Percentiles rank a stretch among this genome's conserved stretches.
Evolutionary conservation across 2,329 filamentous ascomycete genomes (phyloP).

Genomic region (Ceratocystis destructans): DNA sequence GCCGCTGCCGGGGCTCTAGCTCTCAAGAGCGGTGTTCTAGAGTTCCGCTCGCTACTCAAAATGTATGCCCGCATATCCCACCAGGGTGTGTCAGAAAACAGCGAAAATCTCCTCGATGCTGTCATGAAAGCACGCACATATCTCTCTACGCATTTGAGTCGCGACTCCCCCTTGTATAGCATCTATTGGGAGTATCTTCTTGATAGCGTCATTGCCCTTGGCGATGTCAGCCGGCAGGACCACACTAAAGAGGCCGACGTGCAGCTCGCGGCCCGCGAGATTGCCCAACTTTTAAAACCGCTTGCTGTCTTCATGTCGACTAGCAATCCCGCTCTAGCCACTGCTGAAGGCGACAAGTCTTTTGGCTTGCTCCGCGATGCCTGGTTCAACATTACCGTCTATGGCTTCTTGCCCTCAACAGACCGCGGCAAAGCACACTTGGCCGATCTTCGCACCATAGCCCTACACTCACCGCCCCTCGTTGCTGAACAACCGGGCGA

Average conservation of each 20-base stretch:
- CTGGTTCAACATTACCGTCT: slow-evolving; percentile 96
- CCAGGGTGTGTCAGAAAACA: slow-evolving; percentile 56
- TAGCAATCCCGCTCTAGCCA: slow-evolving; percentile 41
- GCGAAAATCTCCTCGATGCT: slow-evolving; percentile 54
- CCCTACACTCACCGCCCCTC: slow-evolving; percentile 72
- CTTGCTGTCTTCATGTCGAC: slow-evolving; percentile 71
- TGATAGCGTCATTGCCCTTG: slow-evolving; percentile 78
- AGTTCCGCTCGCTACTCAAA: slow-evolving; percentile 77
- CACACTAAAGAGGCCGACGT: slow-evolving; percentile 64
- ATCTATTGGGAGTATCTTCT: slow-evolving; percentile 75
- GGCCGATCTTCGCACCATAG: slow-evolving; percentile 68
- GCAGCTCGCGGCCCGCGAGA: slow-evolving; percentile 71
- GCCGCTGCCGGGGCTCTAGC: slow-evolving; percentile 67
- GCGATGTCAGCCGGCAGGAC: slow-evolving; percentile 64
- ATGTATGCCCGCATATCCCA: slow-evolving; percentile 64
- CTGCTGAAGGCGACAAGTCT: slow-evolving; percentile 46
- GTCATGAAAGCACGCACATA: slow-evolving; percentile 66
- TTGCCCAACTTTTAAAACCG: slow-evolving; percentile 73
- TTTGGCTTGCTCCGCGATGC: slow-evolving; percentile 70
- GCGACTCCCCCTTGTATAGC: slow-evolving; percentile 61
- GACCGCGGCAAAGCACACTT: slow-evolving; percentile 58
- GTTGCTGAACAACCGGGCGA: slow-evolving; percentile 81
- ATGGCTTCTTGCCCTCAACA: slow-evolving; percentile 70
- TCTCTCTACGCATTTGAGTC: slow-evolving; percentile 56
- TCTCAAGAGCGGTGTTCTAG: slow-evolving; percentile 60